These are phyloP conservation scores for Friedmanniomyces endolithicus DNA, from an alignment of 495 filamentous ascomycete species.

Conservation along the genomic window DNA sequence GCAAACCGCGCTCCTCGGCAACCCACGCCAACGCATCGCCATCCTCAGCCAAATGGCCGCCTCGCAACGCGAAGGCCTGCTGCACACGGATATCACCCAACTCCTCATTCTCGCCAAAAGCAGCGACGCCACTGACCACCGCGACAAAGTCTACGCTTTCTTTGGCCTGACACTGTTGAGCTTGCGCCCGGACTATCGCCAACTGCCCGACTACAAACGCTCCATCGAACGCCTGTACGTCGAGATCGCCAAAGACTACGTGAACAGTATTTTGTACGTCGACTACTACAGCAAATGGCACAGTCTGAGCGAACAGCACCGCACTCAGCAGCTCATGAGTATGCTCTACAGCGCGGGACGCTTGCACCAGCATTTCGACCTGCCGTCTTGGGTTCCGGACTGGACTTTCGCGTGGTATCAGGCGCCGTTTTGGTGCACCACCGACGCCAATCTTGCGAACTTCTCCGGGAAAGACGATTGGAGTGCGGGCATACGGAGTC, in stretches of 20 bases:
- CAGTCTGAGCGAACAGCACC: not conserved
- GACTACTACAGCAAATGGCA: constrained; percentile 7
- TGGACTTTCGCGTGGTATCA: constrained; percentile 14
- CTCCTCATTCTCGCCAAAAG: constrained; percentile 14
- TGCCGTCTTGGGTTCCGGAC: constrained; percentile 13
- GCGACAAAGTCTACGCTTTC: constrained; percentile 11
- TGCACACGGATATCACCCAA: constrained; percentile 13
- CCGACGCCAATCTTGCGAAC: constrained; percentile 2
- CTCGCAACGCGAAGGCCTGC: constrained; percentile 3
- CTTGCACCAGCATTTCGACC: constrained; percentile 9
- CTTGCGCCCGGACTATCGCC: constrained; percentile 2
- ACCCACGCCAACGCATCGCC: constrained; percentile 12
- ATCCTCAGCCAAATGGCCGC: constrained; percentile 14
- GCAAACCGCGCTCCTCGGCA: constrained; percentile 11
- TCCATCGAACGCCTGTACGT: constrained; percentile 5
- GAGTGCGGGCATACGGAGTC: constrained; percentile 4
- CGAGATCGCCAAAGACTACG: constrained; percentile 6
- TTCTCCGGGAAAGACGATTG: constrained; percentile 5
- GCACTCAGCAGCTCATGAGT: constrained; percentile 16
- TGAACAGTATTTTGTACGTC: constrained; percentile 8
- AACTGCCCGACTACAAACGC: not conserved
- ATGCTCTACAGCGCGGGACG: constrained; percentile 13
- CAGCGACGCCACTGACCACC: constrained; percentile 8
- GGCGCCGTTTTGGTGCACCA: constrained; percentile 11
- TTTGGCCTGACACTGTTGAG: constrained; percentile 6